Percentiles rank a stretch among this genome's conserved stretches.
Conservation (phyloP, 2,329 filamentous ascomycete genomes). For the Magnaporthiopsis rhizophila region DNA sequence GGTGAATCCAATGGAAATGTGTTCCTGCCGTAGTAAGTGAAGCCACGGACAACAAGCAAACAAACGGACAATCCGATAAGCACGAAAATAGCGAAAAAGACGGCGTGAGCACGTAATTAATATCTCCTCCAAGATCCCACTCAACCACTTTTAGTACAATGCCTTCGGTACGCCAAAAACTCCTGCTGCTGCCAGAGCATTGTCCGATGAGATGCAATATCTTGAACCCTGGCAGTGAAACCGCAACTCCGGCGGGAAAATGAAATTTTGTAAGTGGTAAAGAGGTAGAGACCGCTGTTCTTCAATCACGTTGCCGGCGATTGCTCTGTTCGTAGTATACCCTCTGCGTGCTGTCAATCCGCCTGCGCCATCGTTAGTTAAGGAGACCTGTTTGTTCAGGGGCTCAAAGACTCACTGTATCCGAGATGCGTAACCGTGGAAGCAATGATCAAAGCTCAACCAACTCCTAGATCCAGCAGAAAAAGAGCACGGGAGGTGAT, state of each 20-base stretch:
- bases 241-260: neutral
- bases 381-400: neutral
- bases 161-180: too few species aligned
- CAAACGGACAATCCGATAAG: neutral
- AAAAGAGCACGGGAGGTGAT: neutral
- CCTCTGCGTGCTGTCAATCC: neutral
- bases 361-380: neutral
- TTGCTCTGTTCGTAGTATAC: neutral
- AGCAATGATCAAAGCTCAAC: neutral
- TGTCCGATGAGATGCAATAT: neutral
- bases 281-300: neutral
- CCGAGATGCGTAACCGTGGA: neutral
- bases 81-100: neutral
- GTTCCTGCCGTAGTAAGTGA: neutral
- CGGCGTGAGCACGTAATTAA: neutral
- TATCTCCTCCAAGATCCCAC: neutral
- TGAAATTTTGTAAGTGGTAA: neutral
- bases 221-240: neutral
- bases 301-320: neutral
- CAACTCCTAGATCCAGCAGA: neutral
- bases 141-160: neutral
- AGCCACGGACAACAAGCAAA: neutral
- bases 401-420: neutral
- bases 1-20: neutral
- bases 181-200: too few species aligned